Evolutionary conservation across 495 filamentous ascomycete species (phyloP).

Genomic region (Aspergillus steynii): DNA sequence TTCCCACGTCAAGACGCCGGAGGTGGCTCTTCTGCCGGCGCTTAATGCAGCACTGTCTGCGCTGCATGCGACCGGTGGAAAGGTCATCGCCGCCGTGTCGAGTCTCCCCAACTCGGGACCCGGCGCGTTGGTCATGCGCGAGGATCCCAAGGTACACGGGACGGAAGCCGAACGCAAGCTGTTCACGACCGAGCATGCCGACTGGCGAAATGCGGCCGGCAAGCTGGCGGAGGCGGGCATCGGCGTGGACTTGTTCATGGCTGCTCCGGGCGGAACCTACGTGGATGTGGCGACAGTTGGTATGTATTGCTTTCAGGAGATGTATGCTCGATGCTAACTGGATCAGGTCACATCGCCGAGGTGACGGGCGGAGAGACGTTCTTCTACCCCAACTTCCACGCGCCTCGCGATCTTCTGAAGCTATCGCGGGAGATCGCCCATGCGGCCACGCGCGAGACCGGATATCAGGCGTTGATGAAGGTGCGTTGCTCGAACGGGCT

Average conservation of each 20-base stretch:
- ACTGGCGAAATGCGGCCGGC: constrained; percentile 77
- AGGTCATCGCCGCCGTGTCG: constrained; percentile 83
- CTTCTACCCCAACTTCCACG: constrained; percentile 95
- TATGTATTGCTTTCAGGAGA: constrained; percentile 39
- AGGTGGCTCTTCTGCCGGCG: constrained; percentile 81
- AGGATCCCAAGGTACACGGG: constrained; percentile 81
- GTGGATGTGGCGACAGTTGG: constrained; percentile 94
- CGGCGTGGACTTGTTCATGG: constrained; percentile 92
- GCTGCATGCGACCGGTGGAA: constrained; percentile 83
- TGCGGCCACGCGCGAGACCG: constrained; percentile 86
- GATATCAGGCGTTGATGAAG: constrained; percentile 97
- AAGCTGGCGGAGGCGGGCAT: constrained; percentile 88
- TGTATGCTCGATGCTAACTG: neutral
- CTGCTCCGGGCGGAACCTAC: constrained; percentile 83
- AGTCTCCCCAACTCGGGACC: constrained; percentile 89
- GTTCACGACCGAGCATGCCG: constrained; percentile 84
- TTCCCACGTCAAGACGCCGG: constrained; percentile 79
- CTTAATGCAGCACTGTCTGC: constrained; percentile 79
- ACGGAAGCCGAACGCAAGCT: constrained; percentile 92
- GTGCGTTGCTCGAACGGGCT: constrained; percentile 96
- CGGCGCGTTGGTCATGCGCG: constrained; percentile 75
- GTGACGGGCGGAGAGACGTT: constrained; percentile 88
- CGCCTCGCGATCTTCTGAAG: constrained; percentile 78
- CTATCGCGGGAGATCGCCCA: constrained; percentile 85
- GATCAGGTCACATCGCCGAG: constrained; percentile 39